Percentiles rank a stretch among this genome's conserved stretches.
Evolutionary conservation across 768 basidiomycete species (phyloP).

Genomic region (Goffeauzyma gilvescens): DNA sequence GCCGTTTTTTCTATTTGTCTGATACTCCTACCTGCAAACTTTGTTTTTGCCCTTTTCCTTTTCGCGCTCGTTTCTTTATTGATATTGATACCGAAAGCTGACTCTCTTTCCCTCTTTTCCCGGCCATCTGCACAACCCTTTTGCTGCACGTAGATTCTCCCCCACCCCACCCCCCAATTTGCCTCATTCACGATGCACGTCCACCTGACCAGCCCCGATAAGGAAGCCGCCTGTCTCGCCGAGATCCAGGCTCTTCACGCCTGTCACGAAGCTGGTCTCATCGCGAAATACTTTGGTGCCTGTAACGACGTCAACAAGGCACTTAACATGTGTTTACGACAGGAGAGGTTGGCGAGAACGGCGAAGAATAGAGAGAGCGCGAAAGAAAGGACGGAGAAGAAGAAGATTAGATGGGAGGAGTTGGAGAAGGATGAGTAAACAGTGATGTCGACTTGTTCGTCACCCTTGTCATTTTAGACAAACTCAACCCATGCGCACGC

Average conservation of each 20-base stretch:
- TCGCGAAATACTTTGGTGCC: constrained; percentile 16
- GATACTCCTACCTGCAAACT: too few relatives aligned
- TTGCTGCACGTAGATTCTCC: too few relatives aligned
- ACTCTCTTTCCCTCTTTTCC: too few relatives aligned
- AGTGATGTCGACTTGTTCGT: too few relatives aligned
- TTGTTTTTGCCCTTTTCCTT: too few relatives aligned
- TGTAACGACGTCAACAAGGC: constrained; percentile 24
- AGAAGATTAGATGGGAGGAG: constrained; percentile 22
- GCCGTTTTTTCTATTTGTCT: too few relatives aligned
- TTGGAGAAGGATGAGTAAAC: constrained; percentile 13
- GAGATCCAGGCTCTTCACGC: constrained; percentile 23
- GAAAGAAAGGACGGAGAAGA: constrained; percentile 22
- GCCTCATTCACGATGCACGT: neutral
- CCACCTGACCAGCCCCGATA: neutral
- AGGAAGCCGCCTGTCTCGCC: constrained; percentile 19
- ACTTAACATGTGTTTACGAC: constrained; percentile 20
- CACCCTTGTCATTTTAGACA: too few relatives aligned
- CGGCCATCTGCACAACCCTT: too few relatives aligned
- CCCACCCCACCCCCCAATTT: too few relatives aligned
- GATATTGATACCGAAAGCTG: too few relatives aligned
- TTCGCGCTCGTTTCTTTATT: too few relatives aligned
- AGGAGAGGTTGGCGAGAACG: constrained; percentile 28
- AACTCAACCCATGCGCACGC: too few relatives aligned
- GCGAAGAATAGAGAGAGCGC: constrained; percentile 23
- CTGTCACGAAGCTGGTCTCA: constrained; percentile 25